These are phyloP conservation scores for Boletus mariae DNA, from an alignment of 1,284 basidiomycete genomes.

Conservation along the genomic window DNA sequence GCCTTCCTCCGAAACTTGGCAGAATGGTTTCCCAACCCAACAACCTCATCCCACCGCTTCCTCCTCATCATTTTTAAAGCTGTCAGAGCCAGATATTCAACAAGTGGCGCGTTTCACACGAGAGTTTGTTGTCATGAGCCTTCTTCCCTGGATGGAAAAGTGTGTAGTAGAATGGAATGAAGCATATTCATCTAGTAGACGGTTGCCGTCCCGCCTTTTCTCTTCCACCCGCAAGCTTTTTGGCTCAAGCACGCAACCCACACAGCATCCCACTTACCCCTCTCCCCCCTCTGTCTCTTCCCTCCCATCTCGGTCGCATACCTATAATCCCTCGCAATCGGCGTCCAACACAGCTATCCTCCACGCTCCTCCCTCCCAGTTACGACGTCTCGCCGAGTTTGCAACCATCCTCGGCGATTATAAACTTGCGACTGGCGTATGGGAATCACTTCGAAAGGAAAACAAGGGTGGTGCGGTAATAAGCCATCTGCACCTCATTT, in stretches of 20 bases:
- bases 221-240: constrained; percentile 91
- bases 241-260: constrained; percentile 56
- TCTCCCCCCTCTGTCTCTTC: constrained; percentile 44
- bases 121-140: constrained; percentile 87
- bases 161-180: constrained; percentile 94
- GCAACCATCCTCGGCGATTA: constrained; percentile 90
- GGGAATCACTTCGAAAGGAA: constrained; percentile 85
- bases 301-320: constrained; percentile 42
- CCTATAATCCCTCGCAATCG: constrained; percentile 34
- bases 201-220: constrained; percentile 77
- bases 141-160: constrained; percentile 96
- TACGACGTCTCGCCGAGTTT: constrained; percentile 90
- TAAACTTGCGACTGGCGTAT: constrained; percentile 80
- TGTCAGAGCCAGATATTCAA: constrained; percentile 78
- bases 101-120: constrained; percentile 80
- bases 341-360: constrained; percentile 29
- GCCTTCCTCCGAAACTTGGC: constrained; percentile 36
- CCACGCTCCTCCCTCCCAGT: constrained; percentile 54
- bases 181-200: constrained; percentile 78
- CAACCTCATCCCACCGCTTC: constrained; percentile 7
- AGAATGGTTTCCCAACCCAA: constrained; percentile 20
- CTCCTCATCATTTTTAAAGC: constrained; percentile 40
- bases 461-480: constrained; percentile 71
- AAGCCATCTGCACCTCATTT: constrained; percentile 3
- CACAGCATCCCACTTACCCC: constrained; percentile 40